Percentiles rank a stretch among this genome's conserved stretches.
Evolutionary conservation across 495 filamentous ascomycete species (phyloP).

Genomic region (Hypoxylon perforatum): DNA sequence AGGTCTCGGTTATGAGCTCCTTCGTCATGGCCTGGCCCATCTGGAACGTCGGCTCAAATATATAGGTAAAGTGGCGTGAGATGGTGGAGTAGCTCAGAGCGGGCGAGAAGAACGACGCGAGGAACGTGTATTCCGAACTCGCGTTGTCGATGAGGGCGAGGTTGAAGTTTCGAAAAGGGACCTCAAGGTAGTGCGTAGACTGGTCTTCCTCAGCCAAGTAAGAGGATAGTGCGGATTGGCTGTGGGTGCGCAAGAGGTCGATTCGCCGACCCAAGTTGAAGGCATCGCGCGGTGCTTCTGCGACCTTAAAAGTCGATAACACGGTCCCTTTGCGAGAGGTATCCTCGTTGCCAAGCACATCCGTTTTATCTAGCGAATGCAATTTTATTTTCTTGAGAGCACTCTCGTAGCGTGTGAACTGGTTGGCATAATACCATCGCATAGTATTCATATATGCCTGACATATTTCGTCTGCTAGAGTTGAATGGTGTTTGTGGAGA

Average conservation of each 20-base stretch:
- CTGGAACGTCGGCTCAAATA: conserved; percentile 86
- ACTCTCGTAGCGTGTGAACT: conserved; percentile 89
- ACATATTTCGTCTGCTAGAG: conserved; percentile 85
- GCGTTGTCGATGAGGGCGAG: conserved; percentile 93
- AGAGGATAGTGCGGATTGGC: conserved; percentile 77
- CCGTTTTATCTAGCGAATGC: conserved; percentile 82
- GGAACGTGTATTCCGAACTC: conserved; percentile 93
- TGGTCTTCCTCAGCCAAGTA: conserved; percentile 91
- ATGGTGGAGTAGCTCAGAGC: conserved; percentile 67
- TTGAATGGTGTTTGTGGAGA: conserved; percentile 78
- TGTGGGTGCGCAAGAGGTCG: conserved; percentile 77
- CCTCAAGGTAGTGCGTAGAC: conserved; percentile 84
- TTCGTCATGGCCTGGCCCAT: conserved; percentile 82
- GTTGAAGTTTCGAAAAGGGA: conserved; percentile 92
- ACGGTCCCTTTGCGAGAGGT: conserved; percentile 66
- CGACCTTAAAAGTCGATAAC: conserved; percentile 56
- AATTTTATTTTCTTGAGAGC: conserved; percentile 86
- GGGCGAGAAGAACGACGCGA: conserved; percentile 86
- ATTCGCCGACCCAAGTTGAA: conserved; percentile 87
- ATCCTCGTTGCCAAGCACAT: conserved; percentile 85
- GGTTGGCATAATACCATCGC: conserved; percentile 95
- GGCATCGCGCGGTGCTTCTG: conserved; percentile 80
- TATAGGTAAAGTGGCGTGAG: conserved; percentile 74
- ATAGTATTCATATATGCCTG: conserved; percentile 98
- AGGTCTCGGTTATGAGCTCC: conserved; percentile 76